phyloP scores from a whole-genome alignment of 306 rosid genomes.

The Alnus rubra region DNA sequence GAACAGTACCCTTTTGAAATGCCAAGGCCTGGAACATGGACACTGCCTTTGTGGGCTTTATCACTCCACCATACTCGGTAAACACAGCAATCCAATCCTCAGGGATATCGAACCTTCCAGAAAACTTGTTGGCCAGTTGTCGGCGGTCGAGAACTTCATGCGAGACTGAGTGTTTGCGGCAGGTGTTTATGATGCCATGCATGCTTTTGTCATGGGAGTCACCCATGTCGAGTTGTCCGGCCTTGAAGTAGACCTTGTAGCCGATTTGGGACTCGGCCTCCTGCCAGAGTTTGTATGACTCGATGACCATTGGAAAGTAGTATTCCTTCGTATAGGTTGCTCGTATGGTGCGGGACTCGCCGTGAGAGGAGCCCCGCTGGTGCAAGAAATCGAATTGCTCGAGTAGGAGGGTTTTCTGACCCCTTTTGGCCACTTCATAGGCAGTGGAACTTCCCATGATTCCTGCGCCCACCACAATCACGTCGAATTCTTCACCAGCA shows the following conservation, averaged over 20 bases:
- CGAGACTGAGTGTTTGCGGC: constrained; percentile 27
- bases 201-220: constrained; percentile 22
- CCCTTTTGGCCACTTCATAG: too few relatives aligned
- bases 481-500: too few relatives aligned
- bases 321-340: too few relatives aligned
- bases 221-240: constrained; percentile 69
- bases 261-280: constrained; percentile 52
- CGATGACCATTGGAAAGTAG: too few relatives aligned
- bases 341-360: too few relatives aligned
- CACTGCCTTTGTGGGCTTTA: constrained; percentile 89
- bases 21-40: constrained; percentile 85
- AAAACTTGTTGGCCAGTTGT: constrained; percentile 37
- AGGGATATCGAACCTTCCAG: constrained; percentile 56
- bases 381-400: too few relatives aligned
- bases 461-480: too few relatives aligned
- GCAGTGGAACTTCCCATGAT: too few relatives aligned
- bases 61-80: constrained; percentile 61
- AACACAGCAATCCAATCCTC: constrained; percentile 60
- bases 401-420: too few relatives aligned
- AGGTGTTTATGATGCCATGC: constrained; percentile 40
- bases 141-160: constrained; percentile 32
- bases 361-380: too few relatives aligned
- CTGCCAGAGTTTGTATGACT: too few relatives aligned
- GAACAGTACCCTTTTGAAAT: constrained; percentile 49
- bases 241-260: constrained; percentile 61